Evolutionary conservation across 208 protist species (phyloP), one percentile per base, ranked within the genome.

Genomic region (Acanthamoeba healyi): DNA sequence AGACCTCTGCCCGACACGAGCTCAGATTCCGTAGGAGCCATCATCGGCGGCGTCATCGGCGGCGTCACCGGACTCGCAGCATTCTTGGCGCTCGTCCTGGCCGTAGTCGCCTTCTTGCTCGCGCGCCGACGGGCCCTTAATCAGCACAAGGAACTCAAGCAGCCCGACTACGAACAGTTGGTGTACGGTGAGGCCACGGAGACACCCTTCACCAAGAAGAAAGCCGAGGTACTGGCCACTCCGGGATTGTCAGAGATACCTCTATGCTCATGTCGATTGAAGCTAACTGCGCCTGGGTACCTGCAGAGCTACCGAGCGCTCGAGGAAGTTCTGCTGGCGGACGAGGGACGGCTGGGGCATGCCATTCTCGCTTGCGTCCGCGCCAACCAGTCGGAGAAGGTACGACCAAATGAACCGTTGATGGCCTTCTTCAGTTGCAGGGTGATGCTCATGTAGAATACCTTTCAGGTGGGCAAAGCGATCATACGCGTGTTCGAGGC

Each of bases 111-210:
- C 17, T 81, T 81, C 24, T 6, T 81, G 24, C 12, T 81, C 36
- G 70, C 38, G 19, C 34, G 70, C 34, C 22, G 29, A 26, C 22
- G 77, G n/a, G 17, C 10, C 44, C 4, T 6, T 6, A 32, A 58
- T 22, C 77, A 58, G 14, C 77, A 58, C 44, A 86, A 58, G 29
- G 44, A 86, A 29, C 19, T 86, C 32, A 61, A 32, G 77, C 77
- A 86, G 22, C 77, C 77, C 29, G 22, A 86, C 77, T 86, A 86
- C n/a, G 46, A 61, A 14, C 77, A 86, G 32, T 24, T 86, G n/a
- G 44, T 40, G 29, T 86, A 86, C 26, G 77, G 77, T 22, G 77
- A 86, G 17, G 44, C 12, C 12, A 15, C 46, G 4, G 44, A 54
- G 44, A 17, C 26, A 12, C 15, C 44, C 44, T 14, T 86, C 22